Evolutionary conservation across 2,329 filamentous ascomycete species (phyloP), one percentile per base, ranked within the genome.

Genomic region (Epichloe scottii): DNA sequence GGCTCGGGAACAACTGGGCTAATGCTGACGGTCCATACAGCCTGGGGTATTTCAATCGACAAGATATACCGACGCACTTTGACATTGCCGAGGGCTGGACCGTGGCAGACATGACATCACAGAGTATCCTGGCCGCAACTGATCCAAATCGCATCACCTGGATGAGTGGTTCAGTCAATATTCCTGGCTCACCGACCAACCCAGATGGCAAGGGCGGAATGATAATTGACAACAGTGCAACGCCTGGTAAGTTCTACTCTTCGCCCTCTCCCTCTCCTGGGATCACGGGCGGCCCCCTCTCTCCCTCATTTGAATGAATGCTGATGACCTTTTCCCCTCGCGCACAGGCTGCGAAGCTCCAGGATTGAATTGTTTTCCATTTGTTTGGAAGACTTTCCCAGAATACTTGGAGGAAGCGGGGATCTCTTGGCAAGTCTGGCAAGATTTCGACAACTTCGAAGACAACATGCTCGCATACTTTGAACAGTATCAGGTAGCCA

Each of bases 31-130:
- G 51, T 17, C 47, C 49, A 17, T 53, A 10, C 59, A 67, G 19
- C 69, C 70, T 51, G 74, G 74, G 70, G 0, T 76, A 78, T 58
- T 69, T 68, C 56, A 74, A 71, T 51, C 64, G 74, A 34, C 58
- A 68, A 10, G 76, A 79, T 55, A 67, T 79, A 26, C 74, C 75
- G 0, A 70, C 76, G 35, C 76, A 79, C 37, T 79, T 72, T 58
- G 69, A 71, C 23, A 71, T 79, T 56, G 76, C 75, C 4, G 76
- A 79, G 56, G 72, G 68, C 7, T 79, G 72, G 70, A 78, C 75
- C 5, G 47, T 60, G 45, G 53, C 55, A 26, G 56, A 57, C 37
- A 57, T 56, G 54, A 41, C 56, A 15, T 44, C 48, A 6, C 56
- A 57, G 37, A 57, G 56, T 39, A 17, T 57, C 11, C 49, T 57